These are phyloP conservation scores for Biancaea sappan DNA, from an alignment of 306 rosid genomes.

Conservation along the genomic window DNA sequence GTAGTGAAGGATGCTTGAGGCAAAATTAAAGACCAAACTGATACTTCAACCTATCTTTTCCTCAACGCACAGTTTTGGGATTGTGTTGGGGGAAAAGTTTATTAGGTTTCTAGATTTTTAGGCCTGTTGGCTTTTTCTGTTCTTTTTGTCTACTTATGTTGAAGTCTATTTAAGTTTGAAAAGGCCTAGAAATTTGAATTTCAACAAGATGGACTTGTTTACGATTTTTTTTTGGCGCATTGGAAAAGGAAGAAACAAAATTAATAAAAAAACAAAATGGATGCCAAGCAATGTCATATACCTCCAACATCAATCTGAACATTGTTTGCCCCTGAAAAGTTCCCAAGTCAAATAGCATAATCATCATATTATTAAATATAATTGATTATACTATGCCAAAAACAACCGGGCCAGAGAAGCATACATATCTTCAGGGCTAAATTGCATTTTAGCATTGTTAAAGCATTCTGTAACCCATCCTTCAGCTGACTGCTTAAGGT, in stretches of 20 bases:
- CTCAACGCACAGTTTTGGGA: no score
- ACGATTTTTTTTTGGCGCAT: no score
- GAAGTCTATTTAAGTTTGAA: no score
- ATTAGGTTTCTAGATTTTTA: no score
- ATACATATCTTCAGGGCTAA: slow-evolving; percentile 79
- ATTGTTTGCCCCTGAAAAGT: slow-evolving; percentile 58
- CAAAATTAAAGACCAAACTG: no score
- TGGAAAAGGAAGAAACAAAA: slow-evolving; percentile 15
- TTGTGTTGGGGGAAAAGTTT: no score
- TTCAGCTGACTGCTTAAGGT: slow-evolving; percentile 65
- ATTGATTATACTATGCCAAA: background rate
- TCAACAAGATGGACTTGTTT: no score
- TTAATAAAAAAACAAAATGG: background rate
- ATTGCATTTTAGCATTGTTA: slow-evolving; percentile 69
- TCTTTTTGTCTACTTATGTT: no score
- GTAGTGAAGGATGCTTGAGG: no score
- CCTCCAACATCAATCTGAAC: slow-evolving; percentile 72
- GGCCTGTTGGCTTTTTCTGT: no score
- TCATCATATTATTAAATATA: slow-evolving; percentile 37
- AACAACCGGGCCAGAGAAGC: slow-evolving; percentile 42
- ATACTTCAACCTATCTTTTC: no score
- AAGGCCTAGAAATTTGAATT: no score
- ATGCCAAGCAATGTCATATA: slow-evolving; percentile 36
- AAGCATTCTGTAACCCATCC: slow-evolving; percentile 88
- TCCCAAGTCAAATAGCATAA: slow-evolving; percentile 57